phyloP scores from a whole-genome alignment of 495 filamentous ascomycete genomes.

The Aspergillus asperescens region DNA sequence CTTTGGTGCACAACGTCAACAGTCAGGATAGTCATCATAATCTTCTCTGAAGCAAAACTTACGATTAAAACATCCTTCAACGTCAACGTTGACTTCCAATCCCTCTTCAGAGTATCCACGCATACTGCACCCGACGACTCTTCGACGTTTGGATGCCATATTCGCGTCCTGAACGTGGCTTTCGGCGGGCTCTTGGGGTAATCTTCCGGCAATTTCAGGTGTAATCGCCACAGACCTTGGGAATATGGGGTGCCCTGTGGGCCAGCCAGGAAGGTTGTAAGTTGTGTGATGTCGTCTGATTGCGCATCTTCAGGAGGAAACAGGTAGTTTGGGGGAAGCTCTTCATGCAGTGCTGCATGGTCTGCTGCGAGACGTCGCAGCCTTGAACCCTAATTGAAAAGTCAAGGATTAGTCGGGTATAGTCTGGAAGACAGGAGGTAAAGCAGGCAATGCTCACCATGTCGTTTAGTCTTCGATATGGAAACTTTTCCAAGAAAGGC shows the following conservation, averaged over 20 bases:
- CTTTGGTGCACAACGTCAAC: slow-evolving; percentile 18
- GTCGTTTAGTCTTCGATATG: not conserved
- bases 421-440: not conserved
- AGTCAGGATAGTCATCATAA: not conserved
- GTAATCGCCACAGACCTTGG: slow-evolving; percentile 55
- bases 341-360: slow-evolving; percentile 54
- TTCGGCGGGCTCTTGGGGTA: slow-evolving; percentile 64
- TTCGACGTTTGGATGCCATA: slow-evolving; percentile 73
- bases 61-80: slow-evolving; percentile 59
- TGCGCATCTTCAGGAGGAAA: slow-evolving; percentile 42
- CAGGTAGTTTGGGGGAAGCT: slow-evolving; percentile 64
- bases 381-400: slow-evolving; percentile 36
- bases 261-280: slow-evolving; percentile 56
- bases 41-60: slow-evolving; percentile 17
- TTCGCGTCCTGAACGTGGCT: slow-evolving; percentile 60
- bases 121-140: slow-evolving; percentile 61
- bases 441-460: not conserved
- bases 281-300: slow-evolving; percentile 55
- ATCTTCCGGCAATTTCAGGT: slow-evolving; percentile 57
- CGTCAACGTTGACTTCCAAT: slow-evolving; percentile 58
- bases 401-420: not conserved
- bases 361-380: slow-evolving; percentile 62
- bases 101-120: slow-evolving; percentile 67
- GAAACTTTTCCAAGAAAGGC: not conserved
- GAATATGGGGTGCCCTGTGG: slow-evolving; percentile 61